Percentiles rank a stretch among this genome's conserved stretches.
phyloP scores from a whole-genome alignment of 306 rosid species.

The Cyclanthera cordifolia region DNA sequence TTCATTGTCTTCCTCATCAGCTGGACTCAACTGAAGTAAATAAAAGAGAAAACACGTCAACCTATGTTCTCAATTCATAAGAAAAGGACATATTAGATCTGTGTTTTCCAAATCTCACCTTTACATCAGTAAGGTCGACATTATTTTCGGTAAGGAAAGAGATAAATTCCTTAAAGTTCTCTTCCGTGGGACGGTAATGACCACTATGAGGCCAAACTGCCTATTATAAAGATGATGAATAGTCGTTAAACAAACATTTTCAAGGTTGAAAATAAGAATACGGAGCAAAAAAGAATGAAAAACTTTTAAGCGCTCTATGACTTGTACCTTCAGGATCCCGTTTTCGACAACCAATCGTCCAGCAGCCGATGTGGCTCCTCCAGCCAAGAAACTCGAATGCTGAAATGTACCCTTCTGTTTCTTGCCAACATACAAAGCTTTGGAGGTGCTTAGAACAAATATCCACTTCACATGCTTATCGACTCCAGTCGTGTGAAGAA shows the following conservation, averaged over 20 bases:
- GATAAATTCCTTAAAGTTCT: conserved; percentile 25
- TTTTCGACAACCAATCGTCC: conserved; percentile 27
- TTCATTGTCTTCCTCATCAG: conserved; percentile 36
- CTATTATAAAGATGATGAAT: conserved; percentile 1
- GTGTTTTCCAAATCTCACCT: conserved; percentile 15
- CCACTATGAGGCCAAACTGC: conserved; percentile 31
- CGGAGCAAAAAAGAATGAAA: not conserved
- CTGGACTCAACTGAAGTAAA: conserved; percentile 62
- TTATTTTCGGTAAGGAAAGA: conserved; percentile 27
- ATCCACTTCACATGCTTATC: conserved; percentile 26
- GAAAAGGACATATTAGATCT: not conserved
- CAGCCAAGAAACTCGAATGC: conserved; percentile 45
- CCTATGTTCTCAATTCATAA: not conserved
- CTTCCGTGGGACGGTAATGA: conserved; percentile 31
- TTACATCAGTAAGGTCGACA: conserved; percentile 23
- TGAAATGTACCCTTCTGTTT: conserved; percentile 35
- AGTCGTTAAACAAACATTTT: not conserved
- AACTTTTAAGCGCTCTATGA: not conserved
- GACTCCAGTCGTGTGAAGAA: conserved; percentile 25
- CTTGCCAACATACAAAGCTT: conserved; percentile 27
- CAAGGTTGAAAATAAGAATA: not conserved
- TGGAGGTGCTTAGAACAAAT: conserved; percentile 27
- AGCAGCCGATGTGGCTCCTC: conserved; percentile 34
- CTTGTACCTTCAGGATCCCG: conserved; percentile 29
- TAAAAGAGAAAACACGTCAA: conserved; percentile 11